These are phyloP conservation scores for Tolypocladium album DNA, from an alignment of 2,329 filamentous ascomycete species.

Conservation along the genomic window DNA sequence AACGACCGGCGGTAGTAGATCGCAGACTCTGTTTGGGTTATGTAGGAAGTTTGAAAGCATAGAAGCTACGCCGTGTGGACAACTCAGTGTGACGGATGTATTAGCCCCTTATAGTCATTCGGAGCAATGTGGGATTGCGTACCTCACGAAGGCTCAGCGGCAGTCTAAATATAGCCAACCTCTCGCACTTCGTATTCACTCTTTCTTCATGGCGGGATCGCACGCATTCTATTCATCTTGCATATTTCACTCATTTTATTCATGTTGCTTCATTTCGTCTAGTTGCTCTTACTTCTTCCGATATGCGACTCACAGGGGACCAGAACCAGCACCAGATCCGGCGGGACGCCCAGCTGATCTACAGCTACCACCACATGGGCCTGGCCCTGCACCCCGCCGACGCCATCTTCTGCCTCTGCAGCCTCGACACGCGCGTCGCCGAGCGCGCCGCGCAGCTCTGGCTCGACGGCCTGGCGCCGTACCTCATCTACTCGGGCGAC, in stretches of 20 bases:
- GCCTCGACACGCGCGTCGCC: slow-evolving; percentile 34
- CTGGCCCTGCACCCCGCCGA: slow-evolving; percentile 23
- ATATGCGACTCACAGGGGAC: background rate
- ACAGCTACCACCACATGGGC: slow-evolving; percentile 31
- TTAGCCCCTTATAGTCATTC: too few relatives aligned
- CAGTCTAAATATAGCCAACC: background rate
- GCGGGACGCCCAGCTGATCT: slow-evolving; percentile 26
- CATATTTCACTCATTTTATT: background rate
- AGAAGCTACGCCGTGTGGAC: too few relatives aligned
- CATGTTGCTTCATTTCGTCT: background rate
- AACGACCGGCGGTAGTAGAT: background rate
- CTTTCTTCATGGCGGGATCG: background rate
- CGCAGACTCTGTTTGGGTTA: background rate
- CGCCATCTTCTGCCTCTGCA: slow-evolving; percentile 36
- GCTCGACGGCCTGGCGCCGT: slow-evolving; percentile 24
- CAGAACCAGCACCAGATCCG: slow-evolving; percentile 3
- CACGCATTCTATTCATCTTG: too few relatives aligned
- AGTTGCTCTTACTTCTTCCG: too few relatives aligned
- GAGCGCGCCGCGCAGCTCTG: slow-evolving; percentile 29
- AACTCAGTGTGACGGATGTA: too few relatives aligned
- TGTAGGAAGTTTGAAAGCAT: too few relatives aligned
- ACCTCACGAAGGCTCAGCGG: background rate
- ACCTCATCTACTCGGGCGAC: slow-evolving; percentile 33
- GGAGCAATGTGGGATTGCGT: too few relatives aligned
- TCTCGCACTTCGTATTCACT: background rate